Evolutionary conservation across 257 asterid species (phyloP).

Genomic region (Sherardia arvensis): DNA sequence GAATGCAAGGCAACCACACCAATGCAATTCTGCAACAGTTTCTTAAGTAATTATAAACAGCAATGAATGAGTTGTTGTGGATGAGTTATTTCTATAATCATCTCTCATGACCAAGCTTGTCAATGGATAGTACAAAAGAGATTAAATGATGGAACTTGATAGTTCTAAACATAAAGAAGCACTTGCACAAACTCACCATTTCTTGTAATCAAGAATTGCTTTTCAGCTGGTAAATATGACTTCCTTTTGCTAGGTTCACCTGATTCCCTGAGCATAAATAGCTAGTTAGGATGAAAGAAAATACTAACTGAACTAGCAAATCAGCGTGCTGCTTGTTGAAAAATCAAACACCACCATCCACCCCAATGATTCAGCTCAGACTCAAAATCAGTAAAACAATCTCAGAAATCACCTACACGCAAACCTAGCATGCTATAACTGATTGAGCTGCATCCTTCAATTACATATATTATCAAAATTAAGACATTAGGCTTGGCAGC

Average conservation of each 20-base stretch:
- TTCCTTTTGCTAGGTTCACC: conserved; percentile 96
- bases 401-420: background rate
- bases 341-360: background rate
- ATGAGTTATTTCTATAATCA: background rate
- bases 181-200: conserved; percentile 61
- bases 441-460: background rate
- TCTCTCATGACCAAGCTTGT: background rate
- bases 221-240: conserved; percentile 83
- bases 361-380: background rate
- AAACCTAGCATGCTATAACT: background rate
- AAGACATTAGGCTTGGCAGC: background rate
- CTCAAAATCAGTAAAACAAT: too few species aligned
- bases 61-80: too few species aligned
- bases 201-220: conserved; percentile 87
- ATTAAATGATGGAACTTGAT: background rate
- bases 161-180: background rate
- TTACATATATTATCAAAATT: background rate
- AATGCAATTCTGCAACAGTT: too few species aligned
- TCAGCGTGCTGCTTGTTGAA: background rate
- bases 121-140: background rate
- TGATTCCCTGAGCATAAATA: conserved; percentile 61
- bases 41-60: too few species aligned
- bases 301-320: background rate
- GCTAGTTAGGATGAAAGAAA: background rate
- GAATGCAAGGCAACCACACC: background rate